Base-by-base conservation (phyloP, 345 rosid genomes). In the Moricandia moricandioides region DNA sequence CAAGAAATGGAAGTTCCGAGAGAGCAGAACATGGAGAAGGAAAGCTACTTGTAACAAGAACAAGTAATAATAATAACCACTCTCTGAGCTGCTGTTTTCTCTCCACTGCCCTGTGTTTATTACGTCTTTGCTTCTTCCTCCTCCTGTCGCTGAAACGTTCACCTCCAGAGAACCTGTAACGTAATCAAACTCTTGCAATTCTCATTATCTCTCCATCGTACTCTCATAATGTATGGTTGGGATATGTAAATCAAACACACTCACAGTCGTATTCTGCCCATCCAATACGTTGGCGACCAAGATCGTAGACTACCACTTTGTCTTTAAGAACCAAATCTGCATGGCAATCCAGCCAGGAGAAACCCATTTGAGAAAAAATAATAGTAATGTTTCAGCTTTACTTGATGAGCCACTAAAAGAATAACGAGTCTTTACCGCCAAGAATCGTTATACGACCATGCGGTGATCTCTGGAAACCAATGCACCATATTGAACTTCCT, bases 291-390 rank as follows among this genome's bases (percentile, higher is more conserved):
- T 88, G 97, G 66, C 80, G 86, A 18, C 77, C 95, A 69, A 93
- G 76, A 75, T 93, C 96, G 45, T 93, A 93, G 70, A 93, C 88
- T 39, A 93, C 31, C 4, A 93, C 88, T 84, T 89, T 93, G 85
- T 93, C 94, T 77, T 89, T 91, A 4, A 91, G 83, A 79, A 91
- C 88, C 77, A 93, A 81, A 82, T 93, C 98, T 93, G 88, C 90
- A 80, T 12, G 47, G 7, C 62, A 62, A 60, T 75, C 16, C 55
- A 33, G 4, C 52, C 26, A 62, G 6, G 5, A 69, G 56, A 1
- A 68, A 30, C 14, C 29, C 56, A 29, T 34, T 68, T 47, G 52
- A 52, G 39, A 56, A 27, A 16, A 18, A 8, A 6, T 29, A 29
- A 6, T 2, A 17, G 56, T 17, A 43, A 2, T 45, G 37, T 47